Evolutionary conservation across 345 rosid genomes (phyloP).

Genomic region (Carallia pectinifolia): DNA sequence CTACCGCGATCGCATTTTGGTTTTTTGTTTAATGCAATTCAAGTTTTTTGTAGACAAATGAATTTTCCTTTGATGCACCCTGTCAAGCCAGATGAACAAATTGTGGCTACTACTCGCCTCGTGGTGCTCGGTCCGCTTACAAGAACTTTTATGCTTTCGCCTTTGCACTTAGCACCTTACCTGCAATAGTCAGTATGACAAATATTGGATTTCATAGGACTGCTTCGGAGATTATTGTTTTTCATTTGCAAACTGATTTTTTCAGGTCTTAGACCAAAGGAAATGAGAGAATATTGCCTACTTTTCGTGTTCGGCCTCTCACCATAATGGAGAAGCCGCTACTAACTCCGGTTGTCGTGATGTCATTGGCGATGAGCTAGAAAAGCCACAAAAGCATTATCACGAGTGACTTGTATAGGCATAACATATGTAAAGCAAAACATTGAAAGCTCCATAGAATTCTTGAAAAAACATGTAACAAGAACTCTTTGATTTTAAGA

Average conservation of each 20-base stretch:
- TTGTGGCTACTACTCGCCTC: conserved; percentile 24
- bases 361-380: conserved; percentile 10
- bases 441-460: conserved; percentile 15
- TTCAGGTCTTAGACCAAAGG: neutral
- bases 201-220: conserved; percentile 9
- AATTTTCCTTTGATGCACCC: neutral
- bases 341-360: conserved; percentile 9
- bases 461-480: conserved; percentile 24
- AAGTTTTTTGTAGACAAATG: no score
- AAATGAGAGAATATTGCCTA: conserved; percentile 5
- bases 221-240: conserved; percentile 11
- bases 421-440: conserved; percentile 17
- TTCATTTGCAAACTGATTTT: neutral
- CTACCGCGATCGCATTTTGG: no score
- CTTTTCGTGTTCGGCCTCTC: conserved; percentile 17
- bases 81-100: conserved; percentile 16
- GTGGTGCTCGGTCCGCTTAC: neutral
- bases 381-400: conserved; percentile 12
- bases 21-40: no score
- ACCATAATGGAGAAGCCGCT: conserved; percentile 16
- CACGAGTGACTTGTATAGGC: conserved; percentile 5
- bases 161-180: no score
- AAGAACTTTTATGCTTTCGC: no score
- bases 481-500: neutral
- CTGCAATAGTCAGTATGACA: no score